These are phyloP conservation scores for Euphrasia confusa DNA, from an alignment of 257 asterid genomes.

Conservation along the genomic window DNA sequence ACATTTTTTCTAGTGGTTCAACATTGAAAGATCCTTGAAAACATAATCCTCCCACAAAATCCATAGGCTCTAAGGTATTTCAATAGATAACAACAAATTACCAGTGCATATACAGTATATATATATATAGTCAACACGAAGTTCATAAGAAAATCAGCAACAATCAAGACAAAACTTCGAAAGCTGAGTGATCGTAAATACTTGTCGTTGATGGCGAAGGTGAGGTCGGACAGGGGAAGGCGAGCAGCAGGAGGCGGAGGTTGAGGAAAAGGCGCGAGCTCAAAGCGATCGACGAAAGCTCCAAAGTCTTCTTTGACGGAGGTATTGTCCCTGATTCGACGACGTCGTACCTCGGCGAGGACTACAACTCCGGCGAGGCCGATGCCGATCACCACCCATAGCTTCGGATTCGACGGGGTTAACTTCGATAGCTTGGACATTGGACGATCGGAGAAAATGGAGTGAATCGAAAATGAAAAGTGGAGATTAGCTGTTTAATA, in stretches of 20 bases:
- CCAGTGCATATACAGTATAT: not conserved
- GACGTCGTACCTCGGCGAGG: constrained; percentile 78
- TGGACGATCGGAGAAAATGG: constrained; percentile 9
- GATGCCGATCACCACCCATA: constrained; percentile 84
- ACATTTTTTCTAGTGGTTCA: not conserved
- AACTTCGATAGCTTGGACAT: constrained; percentile 63
- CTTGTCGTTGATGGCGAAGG: constrained; percentile 86
- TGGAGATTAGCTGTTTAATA: not conserved
- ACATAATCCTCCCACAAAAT: no score
- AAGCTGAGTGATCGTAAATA: constrained; percentile 23
- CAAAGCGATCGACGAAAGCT: constrained; percentile 69
- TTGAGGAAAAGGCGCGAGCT: constrained; percentile 74
- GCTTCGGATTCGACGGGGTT: constrained; percentile 57
- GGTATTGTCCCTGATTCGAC: constrained; percentile 48
- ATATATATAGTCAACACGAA: no score
- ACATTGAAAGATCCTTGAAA: not conserved
- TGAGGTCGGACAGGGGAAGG: constrained; percentile 62
- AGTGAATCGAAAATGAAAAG: not conserved
- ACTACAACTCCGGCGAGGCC: constrained; percentile 77
- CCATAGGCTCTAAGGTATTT: not conserved
- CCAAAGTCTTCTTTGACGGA: constrained; percentile 65
- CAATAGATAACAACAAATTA: constrained; percentile 3
- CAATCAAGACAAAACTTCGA: not conserved
- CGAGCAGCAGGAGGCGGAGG: constrained; percentile 97
- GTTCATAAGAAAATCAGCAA: not conserved